A percentile compares a stretch with the other conserved stretches of the same genome.
Conservation (phyloP, 306 rosid species). For the Psophocarpus tetragonolobus region DNA sequence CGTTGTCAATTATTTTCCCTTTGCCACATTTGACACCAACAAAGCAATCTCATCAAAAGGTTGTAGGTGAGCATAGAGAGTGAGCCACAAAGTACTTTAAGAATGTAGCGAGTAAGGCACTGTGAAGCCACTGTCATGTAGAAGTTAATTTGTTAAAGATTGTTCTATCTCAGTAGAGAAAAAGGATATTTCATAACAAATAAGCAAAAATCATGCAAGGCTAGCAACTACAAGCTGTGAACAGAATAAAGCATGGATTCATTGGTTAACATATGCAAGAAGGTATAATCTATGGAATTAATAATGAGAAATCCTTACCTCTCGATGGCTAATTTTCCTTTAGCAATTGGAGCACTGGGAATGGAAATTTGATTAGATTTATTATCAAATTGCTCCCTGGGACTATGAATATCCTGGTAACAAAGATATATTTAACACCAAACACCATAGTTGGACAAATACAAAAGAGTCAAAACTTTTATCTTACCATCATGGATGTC, state of each 20-base stretch:
- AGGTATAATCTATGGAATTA: not conserved
- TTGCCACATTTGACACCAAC: conserved; percentile 32
- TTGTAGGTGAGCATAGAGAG: conserved; percentile 34
- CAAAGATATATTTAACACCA: conserved; percentile 20
- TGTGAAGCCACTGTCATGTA: conserved; percentile 39
- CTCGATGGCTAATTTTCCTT: conserved; percentile 50
- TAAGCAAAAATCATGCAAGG: too few species aligned
- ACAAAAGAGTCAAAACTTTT: not conserved
- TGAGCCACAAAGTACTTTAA: conserved; percentile 37
- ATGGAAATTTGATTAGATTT: conserved; percentile 47
- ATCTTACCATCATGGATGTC: conserved; percentile 49
- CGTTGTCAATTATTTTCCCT: conserved; percentile 30
- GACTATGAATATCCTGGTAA: conserved; percentile 60
- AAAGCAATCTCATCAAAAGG: conserved; percentile 31
- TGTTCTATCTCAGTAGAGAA: conserved; percentile 44
- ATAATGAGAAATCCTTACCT: conserved; percentile 42
- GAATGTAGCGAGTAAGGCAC: conserved; percentile 45
- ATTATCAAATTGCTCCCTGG: conserved; percentile 50
- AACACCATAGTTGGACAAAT: conserved; percentile 17
- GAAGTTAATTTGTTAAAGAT: conserved; percentile 39
- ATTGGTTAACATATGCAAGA: conserved; percentile 21
- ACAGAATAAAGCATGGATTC: too few species aligned
- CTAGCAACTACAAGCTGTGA: too few species aligned
- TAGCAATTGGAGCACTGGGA: conserved; percentile 31
- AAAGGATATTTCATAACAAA: conserved; percentile 41